Conservation (phyloP, 2,329 filamentous ascomycete genomes). For the Trichoderma sp. region DNA sequence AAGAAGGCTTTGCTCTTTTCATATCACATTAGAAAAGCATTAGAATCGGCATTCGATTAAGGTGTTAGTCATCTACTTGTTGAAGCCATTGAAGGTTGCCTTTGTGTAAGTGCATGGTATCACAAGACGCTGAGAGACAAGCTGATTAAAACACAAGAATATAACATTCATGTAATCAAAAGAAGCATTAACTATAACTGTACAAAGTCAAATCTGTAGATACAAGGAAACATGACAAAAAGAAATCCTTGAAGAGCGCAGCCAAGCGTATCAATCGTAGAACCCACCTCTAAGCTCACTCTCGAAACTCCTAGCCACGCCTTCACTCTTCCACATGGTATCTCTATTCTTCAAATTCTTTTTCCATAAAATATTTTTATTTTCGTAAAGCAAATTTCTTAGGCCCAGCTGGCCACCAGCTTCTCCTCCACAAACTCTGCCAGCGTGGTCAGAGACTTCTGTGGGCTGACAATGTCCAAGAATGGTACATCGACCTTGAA, state of each 20-base stretch:
- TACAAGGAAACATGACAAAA: background rate
- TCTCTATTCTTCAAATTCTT: background rate
- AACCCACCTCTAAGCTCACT: constrained; percentile 17
- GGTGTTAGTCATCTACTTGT: background rate
- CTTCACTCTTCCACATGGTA: background rate
- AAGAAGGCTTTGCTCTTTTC: background rate
- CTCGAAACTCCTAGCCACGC: background rate
- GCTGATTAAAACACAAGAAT: background rate
- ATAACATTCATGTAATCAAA: background rate
- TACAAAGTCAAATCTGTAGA: background rate
- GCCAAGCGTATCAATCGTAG: background rate
- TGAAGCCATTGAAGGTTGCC: background rate
- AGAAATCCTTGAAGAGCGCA: background rate
- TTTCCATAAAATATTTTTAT: background rate
- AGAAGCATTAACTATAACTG: background rate
- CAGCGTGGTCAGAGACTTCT: constrained; percentile 26
- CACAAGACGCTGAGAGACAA: background rate
- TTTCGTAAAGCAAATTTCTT: background rate
- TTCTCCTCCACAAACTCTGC: constrained; percentile 20
- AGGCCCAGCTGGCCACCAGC: constrained; percentile 7
- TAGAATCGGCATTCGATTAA: background rate
- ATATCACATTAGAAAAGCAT: background rate
- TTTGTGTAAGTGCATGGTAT: background rate
- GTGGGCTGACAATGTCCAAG: constrained; percentile 16
- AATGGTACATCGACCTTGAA: constrained; percentile 41